Evolutionary conservation across 2,329 filamentous ascomycete species (phyloP).

Genomic region (Botryosphaeria dothidea): DNA sequence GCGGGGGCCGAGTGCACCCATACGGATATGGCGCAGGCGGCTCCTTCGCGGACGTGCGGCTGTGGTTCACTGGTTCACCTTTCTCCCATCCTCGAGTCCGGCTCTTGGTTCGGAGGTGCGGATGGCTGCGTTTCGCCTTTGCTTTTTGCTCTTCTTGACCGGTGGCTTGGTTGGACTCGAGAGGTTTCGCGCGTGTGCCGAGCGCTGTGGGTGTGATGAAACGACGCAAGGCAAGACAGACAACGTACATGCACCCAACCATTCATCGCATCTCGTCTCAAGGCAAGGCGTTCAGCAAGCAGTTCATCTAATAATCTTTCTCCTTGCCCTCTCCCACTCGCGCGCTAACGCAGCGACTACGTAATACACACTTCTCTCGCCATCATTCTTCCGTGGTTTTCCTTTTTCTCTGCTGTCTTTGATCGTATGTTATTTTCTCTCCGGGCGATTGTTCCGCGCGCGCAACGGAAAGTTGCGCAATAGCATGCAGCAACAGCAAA

Average conservation of each 20-base stretch:
- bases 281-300: no score
- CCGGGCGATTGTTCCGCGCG: not conserved
- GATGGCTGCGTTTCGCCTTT: not conserved
- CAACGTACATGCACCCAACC: no score
- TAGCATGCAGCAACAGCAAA: not conserved
- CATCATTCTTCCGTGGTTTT: not conserved
- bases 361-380: not conserved
- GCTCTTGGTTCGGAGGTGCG: not conserved
- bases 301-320: no score
- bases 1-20: no score
- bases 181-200: no score
- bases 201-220: not conserved
- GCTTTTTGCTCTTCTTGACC: not conserved
- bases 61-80: no score
- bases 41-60: no score
- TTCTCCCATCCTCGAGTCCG: not conserved
- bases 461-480: not conserved
- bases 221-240: not conserved
- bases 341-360: not conserved
- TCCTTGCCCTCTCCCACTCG: no score
- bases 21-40: not conserved
- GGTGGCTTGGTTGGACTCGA: not conserved
- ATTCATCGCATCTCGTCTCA: no score
- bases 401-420: not conserved
- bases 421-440: not conserved